A percentile compares a stretch with the other conserved stretches of the same genome.
Conservation (phyloP, 116 monocot genomes). For the Iris pallida region DNA sequence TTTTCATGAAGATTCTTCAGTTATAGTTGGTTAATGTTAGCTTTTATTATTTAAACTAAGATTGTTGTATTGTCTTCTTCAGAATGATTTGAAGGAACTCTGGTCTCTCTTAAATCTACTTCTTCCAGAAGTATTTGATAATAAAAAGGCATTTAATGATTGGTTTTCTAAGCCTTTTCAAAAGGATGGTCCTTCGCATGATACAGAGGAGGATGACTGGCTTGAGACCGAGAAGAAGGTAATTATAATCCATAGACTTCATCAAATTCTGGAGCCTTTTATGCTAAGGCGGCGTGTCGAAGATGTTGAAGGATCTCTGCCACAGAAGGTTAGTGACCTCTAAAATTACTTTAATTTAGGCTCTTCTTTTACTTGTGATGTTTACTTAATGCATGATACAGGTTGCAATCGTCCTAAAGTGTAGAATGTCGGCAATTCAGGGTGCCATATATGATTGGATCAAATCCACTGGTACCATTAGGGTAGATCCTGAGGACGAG, state of each 20-base stretch:
- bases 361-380: background rate
- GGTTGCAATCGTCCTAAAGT: constrained; percentile 80
- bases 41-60: background rate
- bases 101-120: constrained; percentile 98
- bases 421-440: constrained; percentile 95
- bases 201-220: constrained; percentile 87
- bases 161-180: constrained; percentile 95
- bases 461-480: constrained; percentile 87
- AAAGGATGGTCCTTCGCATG: constrained; percentile 67
- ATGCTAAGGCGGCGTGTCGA: constrained; percentile 92
- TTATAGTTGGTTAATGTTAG: background rate
- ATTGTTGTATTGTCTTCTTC: constrained; percentile 1
- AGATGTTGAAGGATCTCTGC: constrained; percentile 98
- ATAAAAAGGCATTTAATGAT: constrained; percentile 90
- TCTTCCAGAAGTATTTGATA: constrained; percentile 97
- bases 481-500: constrained; percentile 95
- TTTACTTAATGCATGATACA: constrained; percentile 31
- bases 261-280: constrained; percentile 96
- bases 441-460: constrained; percentile 97
- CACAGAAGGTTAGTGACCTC: constrained; percentile 55
- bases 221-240: constrained; percentile 97
- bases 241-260: constrained; percentile 89
- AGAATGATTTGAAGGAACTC: constrained; percentile 97
- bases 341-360: background rate
- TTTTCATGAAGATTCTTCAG: no score